Evolutionary conservation across 1,284 basidiomycete genomes (phyloP), one percentile per base, ranked within the genome.

Genomic region (Psilocybe mexicana): DNA sequence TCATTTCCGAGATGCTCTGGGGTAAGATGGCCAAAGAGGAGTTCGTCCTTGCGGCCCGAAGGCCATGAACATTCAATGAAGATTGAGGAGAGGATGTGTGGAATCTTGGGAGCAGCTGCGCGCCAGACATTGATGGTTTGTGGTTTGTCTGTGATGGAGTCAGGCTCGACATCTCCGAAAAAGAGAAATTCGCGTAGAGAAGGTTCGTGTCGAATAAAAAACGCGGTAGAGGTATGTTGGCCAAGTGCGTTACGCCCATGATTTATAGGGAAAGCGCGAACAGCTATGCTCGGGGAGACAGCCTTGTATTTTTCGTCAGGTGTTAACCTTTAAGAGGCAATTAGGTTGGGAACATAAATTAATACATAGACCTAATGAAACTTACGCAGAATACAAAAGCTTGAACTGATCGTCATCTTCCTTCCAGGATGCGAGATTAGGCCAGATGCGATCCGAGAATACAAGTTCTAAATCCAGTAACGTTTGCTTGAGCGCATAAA

Each of bases 61-160:
- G 86, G 84, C 77, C 87, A 94, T 2, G 90, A 93, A 69, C 92
- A 93, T 71, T 94, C 92, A 67, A 94, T 88, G 67, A 94, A 94
- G 55, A 93, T 80, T 24, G 82, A 76, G 28, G 81, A 80, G 30
- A 94, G 80, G 6, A 70, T 74, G 35, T 80, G 72, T 2, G 87
- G 85, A 60, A 92, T 83, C 68, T 84, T 87, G 18, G 82, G 76
- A 3, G 91, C 91, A 0, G 90, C 89, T 18, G 74, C 79, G 30
- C 80, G 80, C 92, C 92, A 94, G 49, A 94, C 82, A 44, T 78
- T 72, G 35, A 76, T 76, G 26, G 84, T 92, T 42, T 73, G 79
- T 1, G 87, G 86, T 5, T 75, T 70, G 11, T 72, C 52, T 6
- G 89, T 79, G 38, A 93, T 64, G 48, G 80, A 80, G 72, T 94